Percentiles rank a stretch among this genome's conserved stretches.
These are phyloP conservation scores for Dendrostoma leiphaemia DNA, from an alignment of 2,329 filamentous ascomycete species.

Conservation along the genomic window DNA sequence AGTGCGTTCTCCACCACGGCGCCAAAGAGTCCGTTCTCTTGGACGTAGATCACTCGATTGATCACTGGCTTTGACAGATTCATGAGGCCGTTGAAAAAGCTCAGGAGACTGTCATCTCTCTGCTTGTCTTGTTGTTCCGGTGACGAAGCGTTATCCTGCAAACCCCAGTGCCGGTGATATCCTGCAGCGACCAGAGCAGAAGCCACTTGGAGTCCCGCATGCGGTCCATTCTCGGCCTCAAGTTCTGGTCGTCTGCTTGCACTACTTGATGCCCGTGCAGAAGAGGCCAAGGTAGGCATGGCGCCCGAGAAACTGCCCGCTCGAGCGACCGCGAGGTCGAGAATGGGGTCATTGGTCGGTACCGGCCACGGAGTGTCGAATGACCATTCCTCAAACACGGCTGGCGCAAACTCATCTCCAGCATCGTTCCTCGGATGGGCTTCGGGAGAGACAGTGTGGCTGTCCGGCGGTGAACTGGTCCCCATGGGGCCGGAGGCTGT, in stretches of 20 bases:
- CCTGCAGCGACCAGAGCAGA: not conserved
- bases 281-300: not conserved
- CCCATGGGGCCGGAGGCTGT: not conserved
- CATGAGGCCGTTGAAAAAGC: not conserved
- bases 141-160: no score
- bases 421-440: not conserved
- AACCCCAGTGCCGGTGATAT: not conserved
- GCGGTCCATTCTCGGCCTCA: not conserved
- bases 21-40: slow-evolving; percentile 29
- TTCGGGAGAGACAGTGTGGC: not conserved
- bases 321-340: not conserved
- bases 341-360: not conserved
- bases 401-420: not conserved
- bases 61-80: slow-evolving; percentile 2
- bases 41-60: slow-evolving; percentile 14
- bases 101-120: not conserved
- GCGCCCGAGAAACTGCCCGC: not conserved
- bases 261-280: not conserved
- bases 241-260: no score
- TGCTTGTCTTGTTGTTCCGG: not conserved
- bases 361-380: slow-evolving; percentile 2
- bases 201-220: not conserved
- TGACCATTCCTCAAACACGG: not conserved
- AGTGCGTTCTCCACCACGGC: slow-evolving; percentile 36
- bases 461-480: no score